These are phyloP conservation scores for Symbiotaphrina buchneri DNA, from an alignment of 495 filamentous ascomycete species.

Conservation along the genomic window DNA sequence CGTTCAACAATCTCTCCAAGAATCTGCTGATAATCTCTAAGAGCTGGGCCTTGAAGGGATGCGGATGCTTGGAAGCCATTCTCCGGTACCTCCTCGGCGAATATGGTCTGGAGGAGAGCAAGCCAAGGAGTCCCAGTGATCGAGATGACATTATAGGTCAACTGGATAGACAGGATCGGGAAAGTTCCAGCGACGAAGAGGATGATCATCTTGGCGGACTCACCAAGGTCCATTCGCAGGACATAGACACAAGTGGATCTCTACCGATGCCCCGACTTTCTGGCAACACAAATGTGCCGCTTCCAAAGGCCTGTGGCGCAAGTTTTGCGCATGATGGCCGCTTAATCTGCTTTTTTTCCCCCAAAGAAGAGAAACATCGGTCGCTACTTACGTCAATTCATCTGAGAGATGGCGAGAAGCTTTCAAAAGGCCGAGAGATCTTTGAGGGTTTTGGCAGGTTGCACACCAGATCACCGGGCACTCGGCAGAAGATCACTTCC, in stretches of 20 bases:
- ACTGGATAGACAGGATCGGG: slow-evolving; percentile 26
- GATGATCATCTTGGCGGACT: slow-evolving; percentile 30
- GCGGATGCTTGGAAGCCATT: slow-evolving; percentile 64
- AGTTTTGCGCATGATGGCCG: slow-evolving; percentile 57
- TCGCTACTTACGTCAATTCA: slow-evolving; percentile 37
- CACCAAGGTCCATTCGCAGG: slow-evolving; percentile 18
- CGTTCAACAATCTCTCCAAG: slow-evolving; percentile 32
- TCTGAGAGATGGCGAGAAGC: slow-evolving; percentile 34
- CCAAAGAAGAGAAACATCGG: slow-evolving; percentile 49
- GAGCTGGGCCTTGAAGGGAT: slow-evolving; percentile 39
- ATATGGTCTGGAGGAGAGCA: slow-evolving; percentile 49
- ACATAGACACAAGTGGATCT: slow-evolving; percentile 27
- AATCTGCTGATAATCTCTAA: slow-evolving; percentile 51
- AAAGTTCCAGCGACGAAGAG: slow-evolving; percentile 73
- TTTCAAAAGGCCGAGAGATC: slow-evolving; percentile 36
- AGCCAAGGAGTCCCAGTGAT: slow-evolving; percentile 35
- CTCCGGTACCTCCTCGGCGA: slow-evolving; percentile 74
- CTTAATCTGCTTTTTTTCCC: slow-evolving; percentile 71
- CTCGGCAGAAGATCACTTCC: slow-evolving; percentile 20
- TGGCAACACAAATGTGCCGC: slow-evolving; percentile 53
- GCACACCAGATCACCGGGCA: slow-evolving; percentile 27
- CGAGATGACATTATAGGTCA: slow-evolving; percentile 22
- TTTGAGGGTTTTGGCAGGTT: slow-evolving; percentile 86
- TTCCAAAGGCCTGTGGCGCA: slow-evolving; percentile 52
- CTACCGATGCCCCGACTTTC: slow-evolving; percentile 31